Evolutionary conservation across 2,329 filamentous ascomycete species (phyloP), one percentile per base, ranked within the genome.

Genomic region (Emericellopsis atlantica): DNA sequence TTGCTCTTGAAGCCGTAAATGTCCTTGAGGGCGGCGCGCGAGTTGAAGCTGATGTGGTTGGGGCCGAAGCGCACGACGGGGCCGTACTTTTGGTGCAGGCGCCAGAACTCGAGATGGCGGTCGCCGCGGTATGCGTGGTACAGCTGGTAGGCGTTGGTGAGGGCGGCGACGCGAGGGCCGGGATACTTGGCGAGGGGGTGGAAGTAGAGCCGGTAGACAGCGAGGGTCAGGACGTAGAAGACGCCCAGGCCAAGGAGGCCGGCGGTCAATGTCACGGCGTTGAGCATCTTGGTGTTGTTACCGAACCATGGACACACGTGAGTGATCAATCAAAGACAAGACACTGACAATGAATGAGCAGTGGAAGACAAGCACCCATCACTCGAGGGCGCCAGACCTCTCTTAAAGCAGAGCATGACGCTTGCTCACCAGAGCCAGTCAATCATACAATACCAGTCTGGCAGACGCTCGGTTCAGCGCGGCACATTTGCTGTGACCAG

Each of bases 31-130:
- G 82, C 81, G 7, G 72, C 70, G 45, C 72, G 73, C 41, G 77
- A 80, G 67, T 92, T 90, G 64, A 93, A 76, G 1, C 80, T 85
- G 34, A 94, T 64, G 45, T 75, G 76, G 58, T 87, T 86, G 36
- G 86, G 86, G 0, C 82, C 83, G 48, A 82, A 84, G 23, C 86
- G 82, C n/a, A 90, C 81, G 39, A 78, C 58, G n/a, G 67, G 64
- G 49, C 76, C 74, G 52, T 93, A 88, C 54, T 72, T 70, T 49
- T 79, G 64, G 56, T 93, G 86, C 49, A 81, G 67, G 24, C 72
- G 67, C 64, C 79, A 79, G 51, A 87, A 79, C 52, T 83, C 76
- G 15, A 89, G 69, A 54, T 89, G 84, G 1, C 83, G 72, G 48
- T 84, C 79, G 40, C 84, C 84, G 51, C 76, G 80, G 60, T 79